Percentiles rank a stretch among this genome's conserved stretches.
These are phyloP conservation scores for Lactarius vividus DNA, from an alignment of 768 basidiomycete species.

Conservation along the genomic window DNA sequence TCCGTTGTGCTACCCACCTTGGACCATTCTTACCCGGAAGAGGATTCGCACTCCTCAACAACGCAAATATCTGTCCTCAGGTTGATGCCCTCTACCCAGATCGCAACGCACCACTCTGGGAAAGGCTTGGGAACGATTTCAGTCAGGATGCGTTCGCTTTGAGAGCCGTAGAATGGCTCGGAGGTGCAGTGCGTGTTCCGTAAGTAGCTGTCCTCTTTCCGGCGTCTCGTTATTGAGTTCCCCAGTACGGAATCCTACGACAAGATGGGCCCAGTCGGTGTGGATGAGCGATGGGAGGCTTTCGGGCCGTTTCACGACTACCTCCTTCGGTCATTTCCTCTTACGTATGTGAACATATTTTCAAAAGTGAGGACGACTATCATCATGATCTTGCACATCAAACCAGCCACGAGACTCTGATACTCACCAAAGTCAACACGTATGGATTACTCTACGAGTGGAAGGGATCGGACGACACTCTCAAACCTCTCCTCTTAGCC, in stretches of 20 bases:
- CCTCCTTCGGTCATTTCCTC: constrained; percentile 53
- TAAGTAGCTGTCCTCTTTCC: constrained; percentile 29
- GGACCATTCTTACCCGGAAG: background rate
- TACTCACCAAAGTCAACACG: constrained; percentile 56
- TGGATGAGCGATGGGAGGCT: constrained; percentile 45
- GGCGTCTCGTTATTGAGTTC: background rate
- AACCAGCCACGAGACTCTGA: constrained; percentile 46
- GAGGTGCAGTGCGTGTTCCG: constrained; percentile 41
- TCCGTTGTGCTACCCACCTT: background rate
- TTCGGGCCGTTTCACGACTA: constrained; percentile 42
- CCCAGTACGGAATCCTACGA: constrained; percentile 52
- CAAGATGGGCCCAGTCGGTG: constrained; percentile 45
- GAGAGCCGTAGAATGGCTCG: constrained; percentile 39
- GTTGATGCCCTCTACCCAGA: constrained; percentile 34
- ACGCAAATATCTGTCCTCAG: constrained; percentile 29
- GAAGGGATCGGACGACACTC: constrained; percentile 48
- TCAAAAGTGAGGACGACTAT: background rate
- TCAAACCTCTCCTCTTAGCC: constrained; percentile 55
- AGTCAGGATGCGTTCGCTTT: constrained; percentile 37
- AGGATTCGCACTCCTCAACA: background rate
- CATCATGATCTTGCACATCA: background rate
- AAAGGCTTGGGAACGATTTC: constrained; percentile 33
- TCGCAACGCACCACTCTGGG: constrained; percentile 36
- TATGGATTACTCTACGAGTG: constrained; percentile 62
- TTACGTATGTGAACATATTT: constrained; percentile 44